Conservation (phyloP, 495 filamentous ascomycete species). For the Penicillium angulare region DNA sequence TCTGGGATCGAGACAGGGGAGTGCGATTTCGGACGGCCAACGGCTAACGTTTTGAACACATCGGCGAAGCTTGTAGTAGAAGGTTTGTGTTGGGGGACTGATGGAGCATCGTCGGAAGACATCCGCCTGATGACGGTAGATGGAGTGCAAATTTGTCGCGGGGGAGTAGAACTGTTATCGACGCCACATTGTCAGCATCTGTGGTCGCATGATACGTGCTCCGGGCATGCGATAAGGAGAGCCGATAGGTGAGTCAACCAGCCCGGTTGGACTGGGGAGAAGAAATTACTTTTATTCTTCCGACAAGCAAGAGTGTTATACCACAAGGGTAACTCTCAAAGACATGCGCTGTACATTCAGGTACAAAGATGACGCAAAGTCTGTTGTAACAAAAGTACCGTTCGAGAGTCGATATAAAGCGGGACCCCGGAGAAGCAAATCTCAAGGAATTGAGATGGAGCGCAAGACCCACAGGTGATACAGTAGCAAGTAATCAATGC, state of each 20-base stretch:
- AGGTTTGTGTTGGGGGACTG: slow-evolving; percentile 34
- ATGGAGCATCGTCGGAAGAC: slow-evolving; percentile 48
- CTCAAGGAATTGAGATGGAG: slow-evolving; percentile 3
- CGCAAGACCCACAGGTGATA: not conserved
- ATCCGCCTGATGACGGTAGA: slow-evolving; percentile 35
- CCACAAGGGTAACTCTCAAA: slow-evolving; percentile 15
- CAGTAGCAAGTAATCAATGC: not conserved
- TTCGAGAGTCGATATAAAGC: slow-evolving; percentile 10
- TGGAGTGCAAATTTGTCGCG: not conserved
- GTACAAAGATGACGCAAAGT: slow-evolving; percentile 4
- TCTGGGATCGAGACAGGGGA: slow-evolving; percentile 38
- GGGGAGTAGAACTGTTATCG: not conserved
- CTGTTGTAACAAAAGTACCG: slow-evolving; percentile 14
- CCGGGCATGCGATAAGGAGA: not conserved
- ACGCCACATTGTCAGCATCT: slow-evolving; percentile 8
- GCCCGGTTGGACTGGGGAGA: not conserved
- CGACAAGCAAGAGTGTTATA: slow-evolving; percentile 3
- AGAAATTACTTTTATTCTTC: slow-evolving; percentile 7
- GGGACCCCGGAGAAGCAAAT: slow-evolving; percentile 6
- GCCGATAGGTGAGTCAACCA: not conserved
- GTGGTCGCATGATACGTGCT: not conserved
- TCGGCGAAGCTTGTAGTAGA: slow-evolving; percentile 43
- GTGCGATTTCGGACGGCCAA: slow-evolving; percentile 39
- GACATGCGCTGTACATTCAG: slow-evolving; percentile 14
- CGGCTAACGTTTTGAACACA: slow-evolving; percentile 47